Evolutionary conservation across 176 grass and related monocot species (phyloP), one percentile per base, ranked within the genome.

Genomic region (Poa pratensis): DNA sequence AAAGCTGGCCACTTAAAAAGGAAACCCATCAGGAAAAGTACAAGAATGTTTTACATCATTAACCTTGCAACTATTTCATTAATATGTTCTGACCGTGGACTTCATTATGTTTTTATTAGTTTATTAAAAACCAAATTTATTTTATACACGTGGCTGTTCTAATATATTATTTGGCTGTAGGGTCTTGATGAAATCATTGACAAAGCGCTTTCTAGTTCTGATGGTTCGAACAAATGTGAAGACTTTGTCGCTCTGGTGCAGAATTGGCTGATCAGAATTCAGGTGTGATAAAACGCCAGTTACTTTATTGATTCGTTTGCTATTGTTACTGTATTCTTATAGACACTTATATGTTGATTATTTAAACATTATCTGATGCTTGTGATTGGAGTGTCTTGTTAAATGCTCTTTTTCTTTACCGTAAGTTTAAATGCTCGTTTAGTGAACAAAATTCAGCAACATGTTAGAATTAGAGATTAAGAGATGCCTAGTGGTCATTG

Each of bases 231-330:
- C 18, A 92, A 43, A 45, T 92, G 96, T 78, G 73, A 95, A 85
- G 87, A 95, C 77, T 98, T 98, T 85, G 87, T 94, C 70, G 82
- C 73, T 18, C 49, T 88, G 75, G 96, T 95, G 67, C 83, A 90
- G 77, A 89, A 73, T 61, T 95, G 91, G 93, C 86, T 95, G n/a
- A 86, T 46, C 22, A 95, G 82, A 79, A 90, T 98, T 82, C 81
- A 98, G 96, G 96, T 89, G 42, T 65, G 48, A 69, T 85, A 43
- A 62, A 77, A n/a, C 8, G 16, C 30, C 22, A 85, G 17, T 51
- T 50, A 13, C 15, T 40, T 46, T 55, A 17, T 68, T 42, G 27
- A 45, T 42, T 54, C 32, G 1, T 22, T 9, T 52, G 42, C 37
- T 60, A 46, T 9, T 67, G 59, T 75, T 66, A 58, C 24, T 20